Evolutionary conservation across 768 basidiomycete genomes (phyloP), one percentile per base, ranked within the genome.

Genomic region (Hericium rajendrae): DNA sequence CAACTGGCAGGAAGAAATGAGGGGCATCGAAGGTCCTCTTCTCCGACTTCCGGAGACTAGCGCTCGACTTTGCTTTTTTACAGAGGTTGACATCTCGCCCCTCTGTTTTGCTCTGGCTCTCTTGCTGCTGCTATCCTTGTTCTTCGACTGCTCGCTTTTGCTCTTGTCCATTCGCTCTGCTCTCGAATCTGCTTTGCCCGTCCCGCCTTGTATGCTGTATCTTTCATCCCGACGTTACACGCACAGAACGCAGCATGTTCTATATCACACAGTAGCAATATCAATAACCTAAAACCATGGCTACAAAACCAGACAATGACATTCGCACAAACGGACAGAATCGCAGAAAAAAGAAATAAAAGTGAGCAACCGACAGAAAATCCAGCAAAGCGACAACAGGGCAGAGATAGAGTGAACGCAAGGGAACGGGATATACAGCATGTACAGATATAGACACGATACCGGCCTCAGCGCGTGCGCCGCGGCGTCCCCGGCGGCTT

Each of bases 401-500:
- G 5, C 50, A 22, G 10, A 12, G 10, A 22, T 51, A 24, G 6
- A 28, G 6, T 43, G 43, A 8, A 32, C 8, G 28, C 5, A 8
- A 6, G 18, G 32, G 38, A 58, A 22, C 16, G 12, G 28, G 28
- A 32, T 32, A 32, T 32, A 32, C 28, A 32, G 28, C 28, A 32
- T 32, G 28, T 32, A 32, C 28, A 32, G 28, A 8, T 32, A 32
- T 32, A 32, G 28, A 32, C 16, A 4, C 11, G 9, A 22, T 16
- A 8, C 39, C 48, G 50, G 15, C 5, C 38, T 59, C 51, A 59
- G 46, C 60, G 60, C 28, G 41, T 58, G 26, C 81, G 72, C 60
- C 82, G 72, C 5, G 87, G 87, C 22, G 88, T 89, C 48, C 83
- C 84, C 58, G 85, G 84, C 39, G 62, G 60, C 69, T 85, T 78